Evolutionary conservation across 768 basidiomycete genomes (phyloP).

Genomic region (Vararia minispora): DNA sequence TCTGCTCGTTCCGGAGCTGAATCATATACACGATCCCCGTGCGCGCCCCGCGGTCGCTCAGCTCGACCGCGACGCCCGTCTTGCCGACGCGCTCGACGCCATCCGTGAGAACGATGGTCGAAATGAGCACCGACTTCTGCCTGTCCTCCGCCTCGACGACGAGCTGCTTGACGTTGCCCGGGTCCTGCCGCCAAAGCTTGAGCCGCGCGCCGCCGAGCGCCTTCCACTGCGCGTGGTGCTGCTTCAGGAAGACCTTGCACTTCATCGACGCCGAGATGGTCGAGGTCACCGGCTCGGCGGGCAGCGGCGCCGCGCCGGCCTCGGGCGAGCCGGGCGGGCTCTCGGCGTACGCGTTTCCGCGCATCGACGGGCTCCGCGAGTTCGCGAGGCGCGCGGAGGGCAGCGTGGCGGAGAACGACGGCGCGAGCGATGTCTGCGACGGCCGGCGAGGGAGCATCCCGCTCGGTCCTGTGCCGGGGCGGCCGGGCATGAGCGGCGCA

Average conservation of each 20-base stretch:
- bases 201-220: conserved; percentile 80
- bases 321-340: conserved; percentile 83
- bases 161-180: conserved; percentile 89
- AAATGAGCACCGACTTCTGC: conserved; percentile 71
- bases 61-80: conserved; percentile 93
- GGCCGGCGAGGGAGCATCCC: conserved; percentile 19
- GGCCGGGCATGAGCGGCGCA: conserved; percentile 27
- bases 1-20: conserved; percentile 81
- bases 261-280: conserved; percentile 86
- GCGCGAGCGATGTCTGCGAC: conserved; percentile 20
- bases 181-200: conserved; percentile 75
- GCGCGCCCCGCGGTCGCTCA: conserved; percentile 83
- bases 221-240: conserved; percentile 98
- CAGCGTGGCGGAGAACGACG: conserved; percentile 37
- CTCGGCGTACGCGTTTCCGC: conserved; percentile 44
- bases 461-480: no score
- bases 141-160: conserved; percentile 84
- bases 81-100: conserved; percentile 98
- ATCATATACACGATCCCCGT: conserved; percentile 98
- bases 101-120: conserved; percentile 91
- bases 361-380: conserved; percentile 41
- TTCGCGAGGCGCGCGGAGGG: conserved; percentile 52
- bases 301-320: conserved; percentile 35
- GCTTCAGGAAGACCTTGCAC: conserved; percentile 95
- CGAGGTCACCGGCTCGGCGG: conserved; percentile 61